These are phyloP conservation scores for Orbilia ellipsospora DNA, from an alignment of 2,329 filamentous ascomycete genomes.

Conservation along the genomic window DNA sequence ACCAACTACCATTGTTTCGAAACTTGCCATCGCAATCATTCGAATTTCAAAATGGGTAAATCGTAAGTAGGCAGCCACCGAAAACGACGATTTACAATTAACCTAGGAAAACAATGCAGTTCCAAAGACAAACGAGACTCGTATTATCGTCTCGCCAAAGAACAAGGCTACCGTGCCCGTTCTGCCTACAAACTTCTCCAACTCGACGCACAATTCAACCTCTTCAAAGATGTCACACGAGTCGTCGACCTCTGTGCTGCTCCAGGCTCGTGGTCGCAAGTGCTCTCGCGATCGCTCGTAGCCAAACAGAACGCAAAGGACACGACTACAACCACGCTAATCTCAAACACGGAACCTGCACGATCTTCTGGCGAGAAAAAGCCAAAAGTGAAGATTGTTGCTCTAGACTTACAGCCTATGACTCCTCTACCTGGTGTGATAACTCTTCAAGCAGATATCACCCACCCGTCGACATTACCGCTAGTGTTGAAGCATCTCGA, in stretches of 20 bases:
- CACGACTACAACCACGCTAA: conserved; percentile 5
- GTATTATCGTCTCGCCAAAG: conserved; percentile 97
- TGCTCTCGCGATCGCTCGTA: conserved; percentile 90
- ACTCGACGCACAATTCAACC: conserved; percentile 93
- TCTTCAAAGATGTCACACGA: conserved; percentile 86
- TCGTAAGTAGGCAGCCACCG: conserved; percentile 38
- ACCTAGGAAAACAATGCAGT: conserved; percentile 6
- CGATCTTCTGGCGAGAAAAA: conserved; percentile 63
- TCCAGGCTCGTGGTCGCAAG: conserved; percentile 96
- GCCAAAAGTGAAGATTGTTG: conserved; percentile 82
- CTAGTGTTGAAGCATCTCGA: conserved; percentile 87
- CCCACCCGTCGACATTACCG: conserved; percentile 93
- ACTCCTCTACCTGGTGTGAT: conserved; percentile 91
- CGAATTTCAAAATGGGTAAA: conserved; percentile 35
- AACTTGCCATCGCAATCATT: neutral
- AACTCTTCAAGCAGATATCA: conserved; percentile 93
- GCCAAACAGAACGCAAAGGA: conserved; percentile 60
- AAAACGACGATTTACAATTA: neutral
- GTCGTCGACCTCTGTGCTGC: conserved; percentile 97
- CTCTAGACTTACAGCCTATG: conserved; percentile 96
- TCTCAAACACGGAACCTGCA: conserved; percentile 14
- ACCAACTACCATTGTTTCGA: too few species aligned
- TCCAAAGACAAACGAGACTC: conserved; percentile 95
- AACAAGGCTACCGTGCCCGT: conserved; percentile 96
- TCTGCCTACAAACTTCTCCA: conserved; percentile 98